Conservation (phyloP, 2,329 filamentous ascomycete species). For the Phoma sp. region DNA sequence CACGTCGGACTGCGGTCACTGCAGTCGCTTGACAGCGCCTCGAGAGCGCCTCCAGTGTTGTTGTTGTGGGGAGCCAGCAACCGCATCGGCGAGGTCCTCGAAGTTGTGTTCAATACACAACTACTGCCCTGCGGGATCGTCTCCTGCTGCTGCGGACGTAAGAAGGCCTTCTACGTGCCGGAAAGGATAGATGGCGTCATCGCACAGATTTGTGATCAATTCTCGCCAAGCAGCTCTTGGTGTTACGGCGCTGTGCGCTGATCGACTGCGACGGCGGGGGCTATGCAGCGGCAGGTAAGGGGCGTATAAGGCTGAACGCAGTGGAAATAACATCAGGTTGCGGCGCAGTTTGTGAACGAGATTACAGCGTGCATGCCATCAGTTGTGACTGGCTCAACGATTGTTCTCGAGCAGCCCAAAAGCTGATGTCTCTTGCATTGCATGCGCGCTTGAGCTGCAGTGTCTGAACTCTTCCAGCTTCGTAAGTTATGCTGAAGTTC, state of each 20-base stretch:
- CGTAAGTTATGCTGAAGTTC: not conserved
- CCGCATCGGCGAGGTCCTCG: not conserved
- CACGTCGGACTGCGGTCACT: constrained; percentile 16
- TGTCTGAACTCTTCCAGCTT: not conserved
- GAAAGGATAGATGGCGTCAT: not conserved
- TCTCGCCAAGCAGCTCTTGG: not conserved
- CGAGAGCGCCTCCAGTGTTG: constrained; percentile 6
- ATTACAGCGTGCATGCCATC: not conserved
- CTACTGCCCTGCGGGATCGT: not conserved
- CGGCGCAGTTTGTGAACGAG: constrained; percentile 1
- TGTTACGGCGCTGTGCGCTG: not conserved
- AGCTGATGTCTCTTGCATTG: not conserved
- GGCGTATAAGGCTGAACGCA: constrained; percentile 13
- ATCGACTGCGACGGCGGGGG: not conserved
- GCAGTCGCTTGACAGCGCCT: constrained; percentile 18
- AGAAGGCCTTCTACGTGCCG: no score
- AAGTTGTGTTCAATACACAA: not conserved
- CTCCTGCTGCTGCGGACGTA: not conserved
- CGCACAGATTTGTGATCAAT: not conserved
- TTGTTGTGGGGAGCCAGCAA: not conserved
- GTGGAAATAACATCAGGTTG: constrained; percentile 1
- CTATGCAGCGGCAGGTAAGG: constrained; percentile 3
- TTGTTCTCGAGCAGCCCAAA: not conserved
- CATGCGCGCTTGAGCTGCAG: not conserved
- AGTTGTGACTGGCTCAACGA: not conserved